Evolutionary conservation across 2,329 filamentous ascomycete species (phyloP).

Genomic region (Sporothrix curviconia): DNA sequence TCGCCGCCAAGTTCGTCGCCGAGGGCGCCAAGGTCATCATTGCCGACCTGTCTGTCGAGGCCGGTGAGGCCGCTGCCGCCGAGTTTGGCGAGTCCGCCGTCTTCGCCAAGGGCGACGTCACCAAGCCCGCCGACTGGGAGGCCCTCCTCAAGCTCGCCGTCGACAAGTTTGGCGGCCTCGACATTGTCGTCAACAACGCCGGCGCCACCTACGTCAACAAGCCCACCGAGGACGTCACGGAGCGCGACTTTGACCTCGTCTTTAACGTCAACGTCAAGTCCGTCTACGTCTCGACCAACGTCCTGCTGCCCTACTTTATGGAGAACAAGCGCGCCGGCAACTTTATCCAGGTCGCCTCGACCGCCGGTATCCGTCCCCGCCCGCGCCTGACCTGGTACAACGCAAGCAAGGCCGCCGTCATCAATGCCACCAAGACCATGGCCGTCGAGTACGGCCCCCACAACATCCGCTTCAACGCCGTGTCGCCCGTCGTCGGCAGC

Average conservation of each 20-base stretch:
- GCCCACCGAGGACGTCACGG: conserved; percentile 56
- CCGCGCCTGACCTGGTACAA: conserved; percentile 65
- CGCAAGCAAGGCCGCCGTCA: conserved; percentile 59
- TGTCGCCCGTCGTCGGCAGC: conserved; percentile 61
- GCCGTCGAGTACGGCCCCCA: conserved; percentile 67
- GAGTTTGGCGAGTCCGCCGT: conserved; percentile 34
- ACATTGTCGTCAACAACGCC: conserved; percentile 57
- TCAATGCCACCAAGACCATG: conserved; percentile 51
- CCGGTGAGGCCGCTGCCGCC: conserved; percentile 36
- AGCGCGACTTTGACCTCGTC: conserved; percentile 59
- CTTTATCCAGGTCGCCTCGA: conserved; percentile 62
- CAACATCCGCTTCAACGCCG: conserved; percentile 65
- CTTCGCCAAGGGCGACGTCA: conserved; percentile 44
- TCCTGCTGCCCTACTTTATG: conserved; percentile 55
- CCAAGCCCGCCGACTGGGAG: conserved; percentile 47
- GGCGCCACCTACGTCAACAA: conserved; percentile 55
- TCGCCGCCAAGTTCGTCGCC: conserved; percentile 33
- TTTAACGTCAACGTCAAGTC: conserved; percentile 65
- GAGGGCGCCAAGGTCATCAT: conserved; percentile 22
- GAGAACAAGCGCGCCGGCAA: conserved; percentile 49
- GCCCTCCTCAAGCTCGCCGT: conserved; percentile 38
- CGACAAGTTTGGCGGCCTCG: conserved; percentile 43
- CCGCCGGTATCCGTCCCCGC: conserved; percentile 53
- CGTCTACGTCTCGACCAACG: conserved; percentile 53
- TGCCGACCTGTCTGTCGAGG: conserved; percentile 44